Base-by-base conservation (phyloP, 805 yeast genomes). In the Candida alai region DNA sequence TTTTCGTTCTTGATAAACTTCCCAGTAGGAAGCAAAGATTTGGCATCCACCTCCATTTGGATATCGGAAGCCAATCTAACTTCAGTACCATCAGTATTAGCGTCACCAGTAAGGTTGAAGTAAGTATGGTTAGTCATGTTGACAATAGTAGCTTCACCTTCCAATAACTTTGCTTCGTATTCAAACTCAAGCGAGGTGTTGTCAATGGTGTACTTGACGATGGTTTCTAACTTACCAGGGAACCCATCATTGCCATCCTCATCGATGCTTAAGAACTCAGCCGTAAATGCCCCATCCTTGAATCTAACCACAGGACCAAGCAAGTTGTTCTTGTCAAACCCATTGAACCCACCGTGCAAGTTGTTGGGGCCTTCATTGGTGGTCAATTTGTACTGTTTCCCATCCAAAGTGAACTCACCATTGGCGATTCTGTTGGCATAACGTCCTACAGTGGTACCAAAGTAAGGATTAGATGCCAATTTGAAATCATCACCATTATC, bases 381-480 rank as follows among this genome's bases (percentile, higher is more conserved):
- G 14, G 67, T 61, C 35, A 78, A 53, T 15, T 58, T 48, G 47
- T 64, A 70, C 9, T 52, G 48, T 34, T 56, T 48, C 5, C 72
- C 76, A 22, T 62, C 59, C 15, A 77, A 39, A 10, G 41, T 33
- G 42, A 75, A 63, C 32, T 49, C 41, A 19, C 76, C 80, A 27
- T 60, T 58, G 8, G 56, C 47, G 32, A 80, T 70, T 38, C 86
- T 65, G 52, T 80, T 80, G 34, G 84, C 84, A 39, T 65, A 71
- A 28, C 86, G 65, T 19, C 87, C 87, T 24, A 78, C 69, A 13
- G 82, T 73, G 19, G 84, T 76, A 23, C 85, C 85, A 37, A 78
- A 66, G 49, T 62, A 76, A 13, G 78, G 76, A 47, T 73, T 69
- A 20, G 61, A 49, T 13, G 51, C 41, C 26, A 45, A 39, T 18